Evolutionary conservation across 192 early-diverging fungal species (phyloP).

Genomic region (Podila clonocystis): DNA sequence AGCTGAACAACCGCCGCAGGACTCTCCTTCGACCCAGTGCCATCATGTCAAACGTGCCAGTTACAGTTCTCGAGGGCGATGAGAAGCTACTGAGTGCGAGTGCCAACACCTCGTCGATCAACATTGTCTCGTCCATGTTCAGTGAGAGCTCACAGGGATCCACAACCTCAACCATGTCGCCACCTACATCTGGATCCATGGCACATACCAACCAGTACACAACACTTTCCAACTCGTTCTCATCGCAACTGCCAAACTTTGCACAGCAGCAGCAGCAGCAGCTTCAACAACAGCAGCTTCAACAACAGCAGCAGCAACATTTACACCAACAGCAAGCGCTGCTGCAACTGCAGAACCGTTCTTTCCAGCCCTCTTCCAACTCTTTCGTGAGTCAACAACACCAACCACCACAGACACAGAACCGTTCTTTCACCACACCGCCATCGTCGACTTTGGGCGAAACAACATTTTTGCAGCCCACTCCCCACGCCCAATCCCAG

Average conservation of each 20-base stretch:
- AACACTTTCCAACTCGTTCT: constrained; percentile 3
- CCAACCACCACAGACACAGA: not conserved
- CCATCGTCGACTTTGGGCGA: not conserved
- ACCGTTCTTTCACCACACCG: constrained; percentile 21
- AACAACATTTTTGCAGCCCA: not conserved
- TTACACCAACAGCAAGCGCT: constrained; percentile 44
- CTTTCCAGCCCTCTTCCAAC: constrained; percentile 11
- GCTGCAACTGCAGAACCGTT: constrained; percentile 34
- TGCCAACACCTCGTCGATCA: constrained; percentile 52
- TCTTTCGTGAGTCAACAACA: constrained; percentile 10
- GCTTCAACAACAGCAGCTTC: constrained; percentile 24
- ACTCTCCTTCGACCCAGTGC: constrained; percentile 43
- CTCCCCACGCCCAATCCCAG: not conserved
- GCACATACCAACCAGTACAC: not conserved
- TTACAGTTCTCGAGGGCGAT: constrained; percentile 49
- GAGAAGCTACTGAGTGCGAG: constrained; percentile 51
- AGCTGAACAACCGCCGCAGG: constrained; percentile 45
- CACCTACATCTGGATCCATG: constrained; percentile 20
- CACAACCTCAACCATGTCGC: constrained; percentile 6
- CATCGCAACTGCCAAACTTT: constrained; percentile 21
- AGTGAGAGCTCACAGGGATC: constrained; percentile 16
- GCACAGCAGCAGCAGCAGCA: constrained; percentile 23
- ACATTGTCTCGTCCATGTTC: constrained; percentile 52
- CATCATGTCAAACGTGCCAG: constrained; percentile 50
- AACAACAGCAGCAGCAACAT: constrained; percentile 24